Conservation (phyloP, 352 stramenopile species). For the Blastocystis hominis region DNA sequence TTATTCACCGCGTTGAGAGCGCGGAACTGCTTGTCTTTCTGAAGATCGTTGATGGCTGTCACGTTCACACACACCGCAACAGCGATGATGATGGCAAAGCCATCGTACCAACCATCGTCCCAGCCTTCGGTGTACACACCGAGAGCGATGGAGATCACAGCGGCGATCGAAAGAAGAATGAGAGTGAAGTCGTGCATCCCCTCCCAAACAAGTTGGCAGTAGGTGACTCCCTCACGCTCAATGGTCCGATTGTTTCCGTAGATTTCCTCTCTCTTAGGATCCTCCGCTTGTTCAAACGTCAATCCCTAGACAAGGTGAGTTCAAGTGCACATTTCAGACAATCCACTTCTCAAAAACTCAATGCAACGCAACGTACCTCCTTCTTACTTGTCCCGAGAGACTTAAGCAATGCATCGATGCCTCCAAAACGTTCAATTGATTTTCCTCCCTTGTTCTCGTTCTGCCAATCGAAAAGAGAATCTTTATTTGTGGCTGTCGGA, state of each 20-base stretch:
- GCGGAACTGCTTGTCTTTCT: constrained; percentile 78
- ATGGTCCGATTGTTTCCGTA: not conserved
- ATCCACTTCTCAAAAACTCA: not conserved
- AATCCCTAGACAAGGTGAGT: not conserved
- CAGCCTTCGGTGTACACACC: constrained; percentile 65
- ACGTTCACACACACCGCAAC: constrained; percentile 75
- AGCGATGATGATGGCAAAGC: constrained; percentile 74
- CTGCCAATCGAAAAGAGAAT: constrained; percentile 36
- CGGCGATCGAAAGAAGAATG: constrained; percentile 71
- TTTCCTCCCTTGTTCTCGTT: not conserved
- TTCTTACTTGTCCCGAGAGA: not conserved
- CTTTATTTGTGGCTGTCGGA: not conserved
- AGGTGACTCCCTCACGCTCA: not conserved
- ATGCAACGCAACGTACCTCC: not conserved
- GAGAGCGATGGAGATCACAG: constrained; percentile 71
- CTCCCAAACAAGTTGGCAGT: constrained; percentile 71
- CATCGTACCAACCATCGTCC: constrained; percentile 73
- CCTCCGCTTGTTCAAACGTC: not conserved
- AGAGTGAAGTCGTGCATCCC: constrained; percentile 79
- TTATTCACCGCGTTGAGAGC: constrained; percentile 69
- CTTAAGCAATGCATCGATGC: not conserved
- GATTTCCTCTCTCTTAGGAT: not conserved
- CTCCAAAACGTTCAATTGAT: constrained; percentile 21
- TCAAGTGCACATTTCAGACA: not conserved
- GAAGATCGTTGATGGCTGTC: constrained; percentile 75